Conservation (phyloP, 768 basidiomycete species). For the Psilocybe cyanescens region DNA sequence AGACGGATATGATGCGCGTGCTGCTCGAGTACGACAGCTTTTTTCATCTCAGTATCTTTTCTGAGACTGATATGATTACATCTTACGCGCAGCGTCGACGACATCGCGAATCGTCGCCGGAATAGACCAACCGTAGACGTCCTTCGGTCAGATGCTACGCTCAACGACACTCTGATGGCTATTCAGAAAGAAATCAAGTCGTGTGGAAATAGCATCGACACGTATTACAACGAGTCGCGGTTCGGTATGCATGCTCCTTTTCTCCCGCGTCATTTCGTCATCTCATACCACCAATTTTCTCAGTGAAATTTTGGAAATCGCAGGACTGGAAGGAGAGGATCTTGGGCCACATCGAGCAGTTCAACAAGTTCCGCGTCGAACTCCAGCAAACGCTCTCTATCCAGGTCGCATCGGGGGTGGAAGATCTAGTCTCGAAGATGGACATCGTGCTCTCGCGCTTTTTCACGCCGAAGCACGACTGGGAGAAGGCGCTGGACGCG, state of each 20-base stretch:
- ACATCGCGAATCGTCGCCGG: slow-evolving; percentile 3
- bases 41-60: background rate
- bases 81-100: slow-evolving; percentile 1
- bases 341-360: slow-evolving; percentile 15
- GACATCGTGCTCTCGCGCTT: slow-evolving; percentile 16
- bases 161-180: slow-evolving; percentile 12
- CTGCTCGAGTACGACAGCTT: slow-evolving; percentile 17
- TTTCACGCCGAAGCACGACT: slow-evolving; percentile 19
- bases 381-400: slow-evolving; percentile 20
- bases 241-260: slow-evolving; percentile 16
- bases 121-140: background rate
- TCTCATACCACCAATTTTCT: background rate
- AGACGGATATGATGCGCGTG: slow-evolving; percentile 23
- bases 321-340: slow-evolving; percentile 26
- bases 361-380: slow-evolving; percentile 15
- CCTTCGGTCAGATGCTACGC: slow-evolving; percentile 1
- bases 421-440: slow-evolving; percentile 19
- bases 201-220: slow-evolving; percentile 27
- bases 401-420: slow-evolving; percentile 16
- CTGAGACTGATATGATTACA: background rate
- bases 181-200: slow-evolving; percentile 21
- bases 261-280: background rate
- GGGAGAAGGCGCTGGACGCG: slow-evolving; percentile 21
- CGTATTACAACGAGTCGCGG: slow-evolving; percentile 24
- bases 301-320: slow-evolving; percentile 25